phyloP scores from a whole-genome alignment of 2,329 filamentous ascomycete species.

The Pseudogymnoascus sp. region DNA sequence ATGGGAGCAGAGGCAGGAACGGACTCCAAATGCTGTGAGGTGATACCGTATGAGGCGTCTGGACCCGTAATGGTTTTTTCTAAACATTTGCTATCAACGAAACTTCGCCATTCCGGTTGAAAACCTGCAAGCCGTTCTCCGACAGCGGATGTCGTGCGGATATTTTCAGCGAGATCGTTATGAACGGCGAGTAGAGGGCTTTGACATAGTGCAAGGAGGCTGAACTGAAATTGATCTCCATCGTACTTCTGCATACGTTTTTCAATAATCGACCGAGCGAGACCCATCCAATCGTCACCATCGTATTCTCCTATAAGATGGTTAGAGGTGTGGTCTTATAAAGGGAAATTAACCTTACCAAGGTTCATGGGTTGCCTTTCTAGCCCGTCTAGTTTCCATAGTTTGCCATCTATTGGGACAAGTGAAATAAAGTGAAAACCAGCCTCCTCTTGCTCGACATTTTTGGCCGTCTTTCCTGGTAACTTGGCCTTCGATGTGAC shows the following conservation, averaged over 20 bases:
- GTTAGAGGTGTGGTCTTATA: slow-evolving; percentile 11
- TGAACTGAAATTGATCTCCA: slow-evolving; percentile 62
- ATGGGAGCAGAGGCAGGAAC: slow-evolving; percentile 7
- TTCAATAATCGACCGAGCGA: slow-evolving; percentile 56
- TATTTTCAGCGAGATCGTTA: slow-evolving; percentile 34
- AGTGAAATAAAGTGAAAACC: slow-evolving; percentile 87
- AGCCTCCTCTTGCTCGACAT: slow-evolving; percentile 46
- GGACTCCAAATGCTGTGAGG: slow-evolving; percentile 18
- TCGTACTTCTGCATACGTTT: slow-evolving; percentile 59
- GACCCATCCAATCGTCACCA: slow-evolving; percentile 53
- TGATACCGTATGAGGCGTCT: slow-evolving; percentile 16
- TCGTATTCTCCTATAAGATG: slow-evolving; percentile 18
- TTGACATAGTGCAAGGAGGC: slow-evolving; percentile 63
- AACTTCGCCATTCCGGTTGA: slow-evolving; percentile 36
- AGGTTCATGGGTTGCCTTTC: slow-evolving; percentile 60
- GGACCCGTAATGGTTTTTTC: slow-evolving; percentile 13
- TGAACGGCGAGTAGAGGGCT: slow-evolving; percentile 43
- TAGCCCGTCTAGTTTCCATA: slow-evolving; percentile 88
- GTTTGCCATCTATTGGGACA: slow-evolving; percentile 60
- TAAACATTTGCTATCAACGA: slow-evolving; percentile 20
- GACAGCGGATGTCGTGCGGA: slow-evolving; percentile 35
- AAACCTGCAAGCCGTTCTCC: slow-evolving; percentile 32
- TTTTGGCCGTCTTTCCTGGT: slow-evolving; percentile 77
- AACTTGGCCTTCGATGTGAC: slow-evolving; percentile 29
- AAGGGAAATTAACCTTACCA: slow-evolving; percentile 33